phyloP scores from a whole-genome alignment of 768 basidiomycete species.

The Calvatia gigantea region DNA sequence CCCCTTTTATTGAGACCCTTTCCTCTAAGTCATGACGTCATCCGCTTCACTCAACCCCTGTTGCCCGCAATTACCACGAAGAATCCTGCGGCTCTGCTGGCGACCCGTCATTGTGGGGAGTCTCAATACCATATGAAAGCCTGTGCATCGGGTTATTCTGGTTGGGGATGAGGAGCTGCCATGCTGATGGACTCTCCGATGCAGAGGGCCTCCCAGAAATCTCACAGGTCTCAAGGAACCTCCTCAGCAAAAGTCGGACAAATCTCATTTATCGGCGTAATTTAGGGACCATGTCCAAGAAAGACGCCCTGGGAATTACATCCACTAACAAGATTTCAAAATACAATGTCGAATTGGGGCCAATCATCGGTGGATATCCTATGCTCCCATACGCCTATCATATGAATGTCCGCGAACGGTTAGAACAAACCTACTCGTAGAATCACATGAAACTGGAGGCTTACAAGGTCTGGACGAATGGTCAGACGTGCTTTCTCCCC shows the following conservation, averaged over 20 bases:
- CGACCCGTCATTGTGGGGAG: too few relatives aligned
- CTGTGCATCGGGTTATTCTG: too few relatives aligned
- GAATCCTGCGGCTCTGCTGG: background rate
- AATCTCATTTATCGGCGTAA: background rate
- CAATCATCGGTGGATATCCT: constrained; percentile 79
- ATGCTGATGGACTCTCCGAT: too few relatives aligned
- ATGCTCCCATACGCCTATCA: constrained; percentile 68
- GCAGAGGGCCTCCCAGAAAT: too few relatives aligned
- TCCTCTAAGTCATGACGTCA: background rate
- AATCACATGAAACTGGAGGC: constrained; percentile 23
- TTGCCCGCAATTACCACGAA: background rate
- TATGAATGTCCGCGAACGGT: constrained; percentile 3
- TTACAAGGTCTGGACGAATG: constrained; percentile 71
- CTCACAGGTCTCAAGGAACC: too few relatives aligned
- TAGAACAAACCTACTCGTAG: constrained; percentile 5
- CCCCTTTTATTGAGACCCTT: background rate
- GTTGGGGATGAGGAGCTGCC: too few relatives aligned
- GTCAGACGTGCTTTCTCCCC: constrained; percentile 70
- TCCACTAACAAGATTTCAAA: constrained; percentile 83
- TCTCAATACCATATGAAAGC: too few relatives aligned
- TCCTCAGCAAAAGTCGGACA: background rate
- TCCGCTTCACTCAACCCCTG: background rate
- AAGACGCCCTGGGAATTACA: constrained; percentile 40
- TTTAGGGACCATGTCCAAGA: background rate
- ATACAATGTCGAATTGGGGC: constrained; percentile 64